Evolutionary conservation across 768 basidiomycete species (phyloP).

Genomic region (Antrodiella citrinella): DNA sequence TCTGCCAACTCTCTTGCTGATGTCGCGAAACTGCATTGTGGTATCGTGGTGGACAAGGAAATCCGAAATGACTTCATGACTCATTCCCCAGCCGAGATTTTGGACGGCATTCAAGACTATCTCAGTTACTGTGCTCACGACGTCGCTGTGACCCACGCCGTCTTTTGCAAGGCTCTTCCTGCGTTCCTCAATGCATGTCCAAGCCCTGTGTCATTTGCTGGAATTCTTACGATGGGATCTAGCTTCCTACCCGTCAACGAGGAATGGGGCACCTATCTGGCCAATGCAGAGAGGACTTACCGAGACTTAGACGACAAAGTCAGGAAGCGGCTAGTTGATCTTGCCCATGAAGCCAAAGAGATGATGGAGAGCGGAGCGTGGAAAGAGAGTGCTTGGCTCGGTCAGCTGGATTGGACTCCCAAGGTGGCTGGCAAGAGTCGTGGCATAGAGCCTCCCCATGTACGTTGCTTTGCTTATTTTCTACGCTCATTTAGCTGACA

Average conservation of each 20-base stretch:
- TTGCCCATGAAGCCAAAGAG: slow-evolving; percentile 51
- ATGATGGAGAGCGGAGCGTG: slow-evolving; percentile 46
- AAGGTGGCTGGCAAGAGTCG: slow-evolving; percentile 69
- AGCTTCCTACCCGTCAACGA: slow-evolving; percentile 88
- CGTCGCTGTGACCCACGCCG: slow-evolving; percentile 76
- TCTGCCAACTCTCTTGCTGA: slow-evolving; percentile 89
- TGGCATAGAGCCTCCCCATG: slow-evolving; percentile 26
- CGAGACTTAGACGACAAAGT: slow-evolving; percentile 59
- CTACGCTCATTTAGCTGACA: no score
- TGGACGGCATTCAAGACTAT: slow-evolving; percentile 60
- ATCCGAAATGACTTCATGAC: slow-evolving; percentile 73
- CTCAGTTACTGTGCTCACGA: slow-evolving; percentile 82
- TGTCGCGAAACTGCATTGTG: slow-evolving; percentile 86
- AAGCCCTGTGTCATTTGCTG: slow-evolving; percentile 88
- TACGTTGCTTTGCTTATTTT: no score
- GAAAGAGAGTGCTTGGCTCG: slow-evolving; percentile 75
- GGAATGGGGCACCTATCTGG: slow-evolving; percentile 79
- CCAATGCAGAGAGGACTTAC: slow-evolving; percentile 71
- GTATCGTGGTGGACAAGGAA: slow-evolving; percentile 70
- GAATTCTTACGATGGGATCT: slow-evolving; percentile 85
- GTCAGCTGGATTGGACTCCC: slow-evolving; percentile 92
- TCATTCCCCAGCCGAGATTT: slow-evolving; percentile 53
- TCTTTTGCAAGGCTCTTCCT: slow-evolving; percentile 72
- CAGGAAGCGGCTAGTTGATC: slow-evolving; percentile 49
- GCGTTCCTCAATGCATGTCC: slow-evolving; percentile 79